phyloP scores from a whole-genome alignment of 306 rosid genomes.

The Ormosia emarginata region DNA sequence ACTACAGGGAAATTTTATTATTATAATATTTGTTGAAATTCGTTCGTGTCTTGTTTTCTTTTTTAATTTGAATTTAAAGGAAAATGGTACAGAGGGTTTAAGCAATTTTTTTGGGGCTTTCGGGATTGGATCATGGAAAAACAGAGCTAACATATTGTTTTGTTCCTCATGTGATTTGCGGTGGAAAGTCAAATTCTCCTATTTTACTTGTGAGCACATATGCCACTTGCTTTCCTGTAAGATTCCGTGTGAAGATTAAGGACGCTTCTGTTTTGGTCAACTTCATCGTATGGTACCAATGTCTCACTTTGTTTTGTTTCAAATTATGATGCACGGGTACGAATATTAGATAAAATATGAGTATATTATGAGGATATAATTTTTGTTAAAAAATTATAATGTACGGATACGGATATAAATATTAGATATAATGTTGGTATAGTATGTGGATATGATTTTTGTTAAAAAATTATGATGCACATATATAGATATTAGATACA shows the following conservation, averaged over 20 bases:
- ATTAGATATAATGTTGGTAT: too few species aligned
- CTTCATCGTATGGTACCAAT: not conserved
- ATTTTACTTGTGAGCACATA: slow-evolving; percentile 38
- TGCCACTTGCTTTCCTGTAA: slow-evolving; percentile 32
- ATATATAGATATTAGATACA: too few species aligned
- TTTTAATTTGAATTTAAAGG: slow-evolving; percentile 20
- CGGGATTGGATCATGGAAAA: slow-evolving; percentile 25
- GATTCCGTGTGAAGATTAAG: slow-evolving; percentile 37
- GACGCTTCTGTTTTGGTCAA: slow-evolving; percentile 22
- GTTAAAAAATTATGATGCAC: too few species aligned
- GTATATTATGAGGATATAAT: too few species aligned
- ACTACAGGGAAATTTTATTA: slow-evolving; percentile 10
- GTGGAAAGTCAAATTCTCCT: slow-evolving; percentile 40
- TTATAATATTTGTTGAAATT: slow-evolving; percentile 33
- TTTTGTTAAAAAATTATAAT: too few species aligned
- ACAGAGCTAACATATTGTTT: slow-evolving; percentile 44
- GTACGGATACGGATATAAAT: too few species aligned
- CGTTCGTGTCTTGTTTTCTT: slow-evolving; percentile 28
- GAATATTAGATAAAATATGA: too few species aligned
- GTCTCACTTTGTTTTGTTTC: not conserved
- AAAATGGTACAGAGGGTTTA: slow-evolving; percentile 29
- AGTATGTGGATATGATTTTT: too few species aligned
- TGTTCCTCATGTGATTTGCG: slow-evolving; percentile 41
- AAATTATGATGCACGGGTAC: too few species aligned
- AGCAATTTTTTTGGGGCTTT: slow-evolving; percentile 25